Evolutionary conservation across 805 yeast species (phyloP).

Genomic region (Kodamaea hsintzibuensis): DNA sequence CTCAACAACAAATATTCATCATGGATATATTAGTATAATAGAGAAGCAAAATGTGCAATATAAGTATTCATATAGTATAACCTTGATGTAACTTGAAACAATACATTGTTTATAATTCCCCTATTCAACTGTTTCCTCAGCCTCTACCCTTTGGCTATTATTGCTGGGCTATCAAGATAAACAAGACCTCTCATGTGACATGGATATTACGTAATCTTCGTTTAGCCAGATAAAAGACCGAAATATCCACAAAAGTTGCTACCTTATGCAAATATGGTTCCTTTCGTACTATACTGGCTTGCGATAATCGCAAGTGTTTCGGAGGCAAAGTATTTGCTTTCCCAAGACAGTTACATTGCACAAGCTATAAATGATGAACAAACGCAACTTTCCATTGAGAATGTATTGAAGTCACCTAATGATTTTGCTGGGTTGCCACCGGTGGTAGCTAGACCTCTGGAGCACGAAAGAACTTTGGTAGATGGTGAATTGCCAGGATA

Average conservation of each 20-base stretch:
- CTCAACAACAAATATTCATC: no score
- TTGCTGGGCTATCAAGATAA: no score
- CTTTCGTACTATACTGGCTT: conserved; percentile 5
- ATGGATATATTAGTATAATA: no score
- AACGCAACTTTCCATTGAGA: conserved; percentile 22
- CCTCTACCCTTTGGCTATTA: no score
- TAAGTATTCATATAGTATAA: no score
- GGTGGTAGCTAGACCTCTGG: conserved; percentile 31
- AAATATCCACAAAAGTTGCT: not conserved
- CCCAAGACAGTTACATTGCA: conserved; percentile 22
- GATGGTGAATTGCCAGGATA: conserved; percentile 64
- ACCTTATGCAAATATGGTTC: not conserved
- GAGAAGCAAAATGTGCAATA: no score
- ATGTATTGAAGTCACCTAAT: conserved; percentile 27
- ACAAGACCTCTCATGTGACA: conserved; percentile 1
- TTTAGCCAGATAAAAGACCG: not conserved
- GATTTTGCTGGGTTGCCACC: conserved; percentile 35
- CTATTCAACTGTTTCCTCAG: no score
- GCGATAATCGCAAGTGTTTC: not conserved
- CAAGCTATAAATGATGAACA: conserved; percentile 19
- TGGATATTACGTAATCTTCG: not conserved
- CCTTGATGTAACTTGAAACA: no score
- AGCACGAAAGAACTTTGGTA: conserved; percentile 37
- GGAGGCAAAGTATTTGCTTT: conserved; percentile 9
- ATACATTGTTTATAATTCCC: no score